Conservation (phyloP, 345 rosid genomes). For the Brassica incana region DNA sequence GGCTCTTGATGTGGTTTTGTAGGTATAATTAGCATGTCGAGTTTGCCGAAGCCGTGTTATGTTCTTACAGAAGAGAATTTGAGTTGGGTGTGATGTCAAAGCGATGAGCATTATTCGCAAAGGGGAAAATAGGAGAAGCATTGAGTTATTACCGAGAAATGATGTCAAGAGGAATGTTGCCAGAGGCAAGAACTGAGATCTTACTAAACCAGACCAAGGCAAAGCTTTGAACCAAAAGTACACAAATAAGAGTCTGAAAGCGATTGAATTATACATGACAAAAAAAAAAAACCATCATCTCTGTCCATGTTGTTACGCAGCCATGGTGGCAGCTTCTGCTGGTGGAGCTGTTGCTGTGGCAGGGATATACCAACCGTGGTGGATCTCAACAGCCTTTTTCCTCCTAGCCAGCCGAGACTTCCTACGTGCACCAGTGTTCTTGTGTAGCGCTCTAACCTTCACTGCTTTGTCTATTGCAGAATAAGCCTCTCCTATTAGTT, state of each 20-base stretch:
- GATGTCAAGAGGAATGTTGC: slow-evolving; percentile 64
- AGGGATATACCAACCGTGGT: slow-evolving; percentile 86
- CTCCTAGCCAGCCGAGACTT: slow-evolving; percentile 90
- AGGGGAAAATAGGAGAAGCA: slow-evolving; percentile 52
- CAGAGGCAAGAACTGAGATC: slow-evolving; percentile 63
- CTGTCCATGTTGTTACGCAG: slow-evolving; percentile 32
- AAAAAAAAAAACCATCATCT: slow-evolving; percentile 5
- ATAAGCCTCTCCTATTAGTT: slow-evolving; percentile 87
- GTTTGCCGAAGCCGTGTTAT: too few species aligned
- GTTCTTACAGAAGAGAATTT: too few species aligned
- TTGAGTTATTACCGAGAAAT: slow-evolving; percentile 55
- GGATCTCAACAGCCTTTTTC: slow-evolving; percentile 84
- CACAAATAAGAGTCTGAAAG: slow-evolving; percentile 7
- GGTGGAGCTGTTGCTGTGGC: slow-evolving; percentile 39
- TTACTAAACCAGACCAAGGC: slow-evolving; percentile 47
- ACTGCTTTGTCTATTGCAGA: slow-evolving; percentile 85
- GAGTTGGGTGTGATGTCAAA: too few species aligned
- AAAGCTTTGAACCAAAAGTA: slow-evolving; percentile 22
- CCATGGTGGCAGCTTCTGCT: slow-evolving; percentile 24
- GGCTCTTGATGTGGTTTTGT: slow-evolving; percentile 69
- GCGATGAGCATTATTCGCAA: too few species aligned
- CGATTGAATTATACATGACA: slow-evolving; percentile 20
- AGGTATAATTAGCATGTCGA: slow-evolving; percentile 53
- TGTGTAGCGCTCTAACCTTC: slow-evolving; percentile 67
- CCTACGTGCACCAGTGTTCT: slow-evolving; percentile 79